These are phyloP conservation scores for Thalassia testudinum DNA, from an alignment of 116 monocot genomes.

Conservation along the genomic window DNA sequence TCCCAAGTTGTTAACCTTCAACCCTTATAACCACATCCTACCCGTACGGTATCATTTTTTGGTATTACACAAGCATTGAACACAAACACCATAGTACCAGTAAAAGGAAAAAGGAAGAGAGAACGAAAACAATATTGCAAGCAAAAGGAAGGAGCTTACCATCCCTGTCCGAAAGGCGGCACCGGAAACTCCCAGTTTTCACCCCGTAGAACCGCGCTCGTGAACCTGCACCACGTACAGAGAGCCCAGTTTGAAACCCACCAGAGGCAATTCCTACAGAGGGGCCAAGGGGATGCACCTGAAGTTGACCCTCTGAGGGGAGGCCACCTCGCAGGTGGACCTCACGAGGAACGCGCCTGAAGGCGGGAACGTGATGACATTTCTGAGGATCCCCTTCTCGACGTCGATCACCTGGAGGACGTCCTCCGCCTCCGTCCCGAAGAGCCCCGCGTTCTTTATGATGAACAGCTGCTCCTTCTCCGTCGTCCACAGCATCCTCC, in stretches of 20 bases:
- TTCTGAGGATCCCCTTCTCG: slow-evolving; percentile 44
- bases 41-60: too few species aligned
- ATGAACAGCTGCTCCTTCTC: slow-evolving; percentile 99
- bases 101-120: too few species aligned
- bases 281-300: slow-evolving; percentile 15
- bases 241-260: too few species aligned
- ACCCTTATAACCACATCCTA: too few species aligned
- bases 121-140: too few species aligned
- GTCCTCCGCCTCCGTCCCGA: slow-evolving; percentile 70
- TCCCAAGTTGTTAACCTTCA: too few species aligned
- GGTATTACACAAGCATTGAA: too few species aligned
- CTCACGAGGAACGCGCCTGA: slow-evolving; percentile 81
- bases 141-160: slow-evolving; percentile 29
- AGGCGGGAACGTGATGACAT: slow-evolving; percentile 93
- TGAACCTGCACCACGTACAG: slow-evolving; percentile 40
- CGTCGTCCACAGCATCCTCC: slow-evolving; percentile 96
- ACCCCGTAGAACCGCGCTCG: slow-evolving; percentile 73
- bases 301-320: slow-evolving; percentile 76
- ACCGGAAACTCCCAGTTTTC: slow-evolving; percentile 74
- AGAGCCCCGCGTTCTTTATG: slow-evolving; percentile 52
- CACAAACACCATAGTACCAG: too few species aligned
- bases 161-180: slow-evolving; percentile 94
- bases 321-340: slow-evolving; percentile 37
- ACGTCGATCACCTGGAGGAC: slow-evolving; percentile 94
- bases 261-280: too few species aligned